Evolutionary conservation across 139 green algal genomes (phyloP).

Genomic region (Micractinium sp.): DNA sequence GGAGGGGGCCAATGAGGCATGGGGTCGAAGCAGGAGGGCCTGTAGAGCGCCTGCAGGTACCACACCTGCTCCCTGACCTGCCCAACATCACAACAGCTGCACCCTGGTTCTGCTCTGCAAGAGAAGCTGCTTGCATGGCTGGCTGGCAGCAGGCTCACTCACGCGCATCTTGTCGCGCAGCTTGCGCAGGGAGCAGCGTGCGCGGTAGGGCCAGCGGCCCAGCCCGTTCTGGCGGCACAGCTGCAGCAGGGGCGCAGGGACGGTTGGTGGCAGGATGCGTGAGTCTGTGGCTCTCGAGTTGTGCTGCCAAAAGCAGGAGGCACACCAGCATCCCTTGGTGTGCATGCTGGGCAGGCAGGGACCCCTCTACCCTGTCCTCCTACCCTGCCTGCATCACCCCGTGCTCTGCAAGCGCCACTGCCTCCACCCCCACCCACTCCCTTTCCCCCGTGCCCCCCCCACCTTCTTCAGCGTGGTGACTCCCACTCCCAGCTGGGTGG

Average conservation of each 20-base stretch:
- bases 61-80: no score
- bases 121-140: no score
- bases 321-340: not conserved
- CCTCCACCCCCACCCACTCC: not conserved
- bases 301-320: not conserved
- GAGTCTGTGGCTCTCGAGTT: not conserved
- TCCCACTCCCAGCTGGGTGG: constrained; percentile 28
- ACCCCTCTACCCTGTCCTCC: not conserved
- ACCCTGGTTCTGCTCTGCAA: no score
- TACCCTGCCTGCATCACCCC: not conserved
- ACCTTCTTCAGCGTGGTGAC: constrained; percentile 43
- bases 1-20: not conserved
- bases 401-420: not conserved
- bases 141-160: not conserved
- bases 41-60: no score
- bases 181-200: constrained; percentile 28
- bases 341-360: not conserved
- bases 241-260: not conserved
- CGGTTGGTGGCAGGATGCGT: not conserved
- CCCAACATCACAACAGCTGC: no score
- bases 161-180: constrained; percentile 30
- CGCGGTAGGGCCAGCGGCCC: constrained; percentile 25
- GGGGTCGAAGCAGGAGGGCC: not conserved
- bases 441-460: not conserved
- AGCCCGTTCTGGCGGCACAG: constrained; percentile 34